Evolutionary conservation across 495 filamentous ascomycete genomes (phyloP), one percentile per base, ranked within the genome.

Genomic region (Pyrenopolyporus hunteri): DNA sequence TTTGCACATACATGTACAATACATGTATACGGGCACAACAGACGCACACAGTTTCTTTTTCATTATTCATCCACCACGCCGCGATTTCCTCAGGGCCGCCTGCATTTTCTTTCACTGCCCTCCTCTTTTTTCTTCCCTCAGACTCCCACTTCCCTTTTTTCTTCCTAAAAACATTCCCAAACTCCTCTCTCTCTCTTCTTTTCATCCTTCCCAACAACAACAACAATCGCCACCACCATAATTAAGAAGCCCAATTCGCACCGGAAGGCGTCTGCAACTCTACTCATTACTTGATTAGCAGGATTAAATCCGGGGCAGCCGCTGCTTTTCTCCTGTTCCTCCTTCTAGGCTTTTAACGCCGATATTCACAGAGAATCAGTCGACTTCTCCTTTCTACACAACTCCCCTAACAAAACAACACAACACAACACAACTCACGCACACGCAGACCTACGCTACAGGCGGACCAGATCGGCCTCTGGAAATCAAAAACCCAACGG

Each of bases 61-160:
- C 32, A 40, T 33, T 46, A 37, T 14, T 61, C 23, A 46, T 49
- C 23, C 48, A 49, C 48, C 14, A 54, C 47, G 46, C 51, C 37
- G 59, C 44, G 50, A 56, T 40, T 62, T 62, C 36, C 46, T 26
- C 20, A 46, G 43, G 19, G 20, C 32, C 40, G 42, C n/a, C n/a
- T n/a, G n/a, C n/a, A n/a, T n/a, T 54, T 64, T 64, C 54, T 59
- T 59, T 58, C 43, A 64, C 43, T 49, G 54, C 62, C 62, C 62
- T 49, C 55, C 55, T 64, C 55, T 48, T 59, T 59, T 55, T 29
- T 52, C 36, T 31, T 39, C 17, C 36, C 31, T 37, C 17, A 31
- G 28, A 45, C 22, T 55, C 35, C 16, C 51, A 35, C 42, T 43
- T 52, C 28, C 26, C 28, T 60, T 43, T 23, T 42, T 65, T 36